Conservation (phyloP, 257 asterid species). For the Capsicum chinense region DNA sequence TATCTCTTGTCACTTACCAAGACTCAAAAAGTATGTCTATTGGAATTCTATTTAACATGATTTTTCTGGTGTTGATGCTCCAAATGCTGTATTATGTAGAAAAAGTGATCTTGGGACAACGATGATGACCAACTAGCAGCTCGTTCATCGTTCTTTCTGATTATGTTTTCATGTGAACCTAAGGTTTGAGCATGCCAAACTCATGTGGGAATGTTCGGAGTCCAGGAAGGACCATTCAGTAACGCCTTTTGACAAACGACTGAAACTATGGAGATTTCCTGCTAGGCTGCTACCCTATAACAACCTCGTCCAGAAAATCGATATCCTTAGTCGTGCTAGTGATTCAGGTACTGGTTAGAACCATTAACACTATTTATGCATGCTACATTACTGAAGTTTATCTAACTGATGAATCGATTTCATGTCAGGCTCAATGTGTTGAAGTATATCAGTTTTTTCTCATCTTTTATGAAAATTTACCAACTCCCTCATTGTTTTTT, state of each 20-base stretch:
- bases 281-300: not conserved
- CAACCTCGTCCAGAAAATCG: constrained; percentile 16
- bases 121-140: not conserved
- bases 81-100: not conserved
- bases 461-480: not conserved
- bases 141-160: not conserved
- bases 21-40: not conserved
- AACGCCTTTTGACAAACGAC: not conserved
- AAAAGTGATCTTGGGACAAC: constrained; percentile 1
- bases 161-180: too few relatives aligned
- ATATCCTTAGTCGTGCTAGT: not conserved
- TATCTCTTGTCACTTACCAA: not conserved
- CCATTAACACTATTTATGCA: not conserved
- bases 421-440: not conserved
- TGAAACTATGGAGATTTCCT: not conserved
- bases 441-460: not conserved
- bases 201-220: not conserved
- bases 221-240: constrained; percentile 5
- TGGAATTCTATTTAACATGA: not conserved
- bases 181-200: too few relatives aligned
- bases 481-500: not conserved
- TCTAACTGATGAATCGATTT: not conserved
- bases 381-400: constrained; percentile 23
- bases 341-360: constrained; percentile 22
- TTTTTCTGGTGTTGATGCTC: not conserved